Conservation (phyloP, 805 yeast species). For the Starmerella gropengiesseri region DNA sequence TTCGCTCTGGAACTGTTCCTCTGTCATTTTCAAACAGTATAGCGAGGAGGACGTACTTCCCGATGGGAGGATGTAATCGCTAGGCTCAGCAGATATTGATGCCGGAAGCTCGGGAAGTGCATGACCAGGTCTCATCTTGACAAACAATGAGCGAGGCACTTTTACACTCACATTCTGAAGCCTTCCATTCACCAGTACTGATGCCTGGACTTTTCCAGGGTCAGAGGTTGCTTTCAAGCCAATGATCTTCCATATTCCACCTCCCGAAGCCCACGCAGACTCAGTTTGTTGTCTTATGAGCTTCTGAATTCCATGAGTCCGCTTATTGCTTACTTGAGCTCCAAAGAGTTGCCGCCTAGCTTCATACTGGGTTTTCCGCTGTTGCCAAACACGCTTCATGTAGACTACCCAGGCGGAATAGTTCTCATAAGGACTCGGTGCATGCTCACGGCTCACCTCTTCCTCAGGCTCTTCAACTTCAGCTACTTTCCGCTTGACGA, state of each 20-base stretch:
- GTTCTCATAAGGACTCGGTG: slow-evolving; percentile 30
- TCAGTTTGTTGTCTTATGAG: slow-evolving; percentile 72
- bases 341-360: slow-evolving; percentile 78
- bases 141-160: slow-evolving; percentile 61
- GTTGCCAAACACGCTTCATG: slow-evolving; percentile 80
- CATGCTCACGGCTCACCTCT: slow-evolving; percentile 17
- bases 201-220: slow-evolving; percentile 72
- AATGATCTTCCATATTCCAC: slow-evolving; percentile 74
- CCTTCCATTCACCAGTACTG: slow-evolving; percentile 54
- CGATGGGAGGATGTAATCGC: slow-evolving; percentile 55
- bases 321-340: slow-evolving; percentile 30
- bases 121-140: slow-evolving; percentile 42
- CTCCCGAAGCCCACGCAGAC: slow-evolving; percentile 41
- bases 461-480: slow-evolving; percentile 36
- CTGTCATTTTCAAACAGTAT: slow-evolving; percentile 60
- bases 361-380: slow-evolving; percentile 58
- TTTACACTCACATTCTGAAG: slow-evolving; percentile 63
- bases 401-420: slow-evolving; percentile 44
- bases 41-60: slow-evolving; percentile 43
- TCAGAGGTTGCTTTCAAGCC: slow-evolving; percentile 43
- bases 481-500: slow-evolving; percentile 28
- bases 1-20: slow-evolving; percentile 48
- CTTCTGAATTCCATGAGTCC: slow-evolving; percentile 45
- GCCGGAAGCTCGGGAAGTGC: slow-evolving; percentile 10
- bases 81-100: slow-evolving; percentile 36